These are phyloP conservation scores for Gilbertella persicaria DNA, from an alignment of 371 early-diverging fungal genomes.

Conservation along the genomic window DNA sequence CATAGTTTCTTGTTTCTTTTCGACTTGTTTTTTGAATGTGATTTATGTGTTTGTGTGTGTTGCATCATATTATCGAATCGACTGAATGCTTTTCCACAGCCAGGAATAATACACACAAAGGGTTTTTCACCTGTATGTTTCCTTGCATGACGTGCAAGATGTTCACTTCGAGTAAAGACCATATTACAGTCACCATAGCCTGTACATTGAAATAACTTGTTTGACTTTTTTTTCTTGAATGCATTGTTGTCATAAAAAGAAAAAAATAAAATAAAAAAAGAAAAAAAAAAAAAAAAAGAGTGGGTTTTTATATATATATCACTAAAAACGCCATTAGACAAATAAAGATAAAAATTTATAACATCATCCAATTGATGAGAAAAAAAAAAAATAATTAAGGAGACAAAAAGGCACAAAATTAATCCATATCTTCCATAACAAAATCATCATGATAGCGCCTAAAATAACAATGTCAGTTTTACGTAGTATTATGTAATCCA, in stretches of 20 bases:
- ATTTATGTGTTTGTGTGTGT: conserved; percentile 44
- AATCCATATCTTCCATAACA: conserved; percentile 49
- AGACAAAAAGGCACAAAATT: neutral
- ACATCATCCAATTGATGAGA: neutral
- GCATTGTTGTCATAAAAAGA: neutral
- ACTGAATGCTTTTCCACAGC: conserved; percentile 43
- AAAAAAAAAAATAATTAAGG: neutral
- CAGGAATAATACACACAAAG: conserved; percentile 44
- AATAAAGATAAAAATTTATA: neutral
- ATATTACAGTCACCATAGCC: conserved; percentile 50
- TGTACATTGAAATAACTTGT: conserved; percentile 46
- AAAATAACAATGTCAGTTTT: conserved; percentile 7
- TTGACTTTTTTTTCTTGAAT: conserved; percentile 8
- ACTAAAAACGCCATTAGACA: neutral
- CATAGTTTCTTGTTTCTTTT: conserved; percentile 2
- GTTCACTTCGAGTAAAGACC: conserved; percentile 52
- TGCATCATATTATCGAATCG: conserved; percentile 55
- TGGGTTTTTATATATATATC: neutral
- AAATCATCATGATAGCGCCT: conserved; percentile 40
- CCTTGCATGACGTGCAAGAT: conserved; percentile 48
- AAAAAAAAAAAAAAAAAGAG: too few species aligned
- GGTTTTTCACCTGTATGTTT: conserved; percentile 63
- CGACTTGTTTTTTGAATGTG: too few species aligned
- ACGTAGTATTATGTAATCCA: neutral
- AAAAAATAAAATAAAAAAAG: neutral